phyloP scores from a whole-genome alignment of 1,284 basidiomycete genomes.

The Apiotrichum sp. region DNA sequence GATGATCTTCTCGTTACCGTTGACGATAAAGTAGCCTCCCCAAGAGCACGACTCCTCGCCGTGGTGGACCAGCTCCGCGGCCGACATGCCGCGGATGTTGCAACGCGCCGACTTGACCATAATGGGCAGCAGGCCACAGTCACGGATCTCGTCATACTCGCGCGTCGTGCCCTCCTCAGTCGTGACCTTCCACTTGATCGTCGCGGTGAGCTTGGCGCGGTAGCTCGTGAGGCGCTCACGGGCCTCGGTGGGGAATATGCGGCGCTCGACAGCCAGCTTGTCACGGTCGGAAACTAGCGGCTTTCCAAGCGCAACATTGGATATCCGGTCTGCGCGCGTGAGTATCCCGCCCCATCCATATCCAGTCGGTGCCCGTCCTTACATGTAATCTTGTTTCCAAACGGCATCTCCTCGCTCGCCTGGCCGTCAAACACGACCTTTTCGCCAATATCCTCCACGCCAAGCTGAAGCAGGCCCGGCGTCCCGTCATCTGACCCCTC shows the following conservation, averaged over 20 bases:
- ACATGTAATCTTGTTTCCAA: conserved; percentile 78
- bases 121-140: conserved; percentile 89
- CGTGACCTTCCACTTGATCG: conserved; percentile 76
- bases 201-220: conserved; percentile 82
- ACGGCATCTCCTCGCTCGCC: conserved; percentile 55
- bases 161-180: conserved; percentile 52
- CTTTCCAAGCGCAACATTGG: conserved; percentile 72
- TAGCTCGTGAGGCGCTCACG: conserved; percentile 26
- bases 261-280: conserved; percentile 65
- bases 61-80: conserved; percentile 76
- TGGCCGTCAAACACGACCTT: conserved; percentile 90
- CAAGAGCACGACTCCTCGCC: conserved; percentile 98
- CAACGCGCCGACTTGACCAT: conserved; percentile 98
- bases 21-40: conserved; percentile 97
- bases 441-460: conserved; percentile 75
- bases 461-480: conserved; percentile 72
- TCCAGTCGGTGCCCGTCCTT: too few relatives aligned
- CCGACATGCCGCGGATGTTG: conserved; percentile 78
- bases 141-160: conserved; percentile 64
- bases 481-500: conserved; percentile 74
- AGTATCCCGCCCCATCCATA: not conserved
- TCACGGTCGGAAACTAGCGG: conserved; percentile 86
- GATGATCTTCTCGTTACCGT: conserved; percentile 97
- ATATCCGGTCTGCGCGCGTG: conserved; percentile 73
- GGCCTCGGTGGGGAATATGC: conserved; percentile 85